Base-by-base conservation (phyloP, 345 rosid genomes). In the Syzygium aromaticum region DNA sequence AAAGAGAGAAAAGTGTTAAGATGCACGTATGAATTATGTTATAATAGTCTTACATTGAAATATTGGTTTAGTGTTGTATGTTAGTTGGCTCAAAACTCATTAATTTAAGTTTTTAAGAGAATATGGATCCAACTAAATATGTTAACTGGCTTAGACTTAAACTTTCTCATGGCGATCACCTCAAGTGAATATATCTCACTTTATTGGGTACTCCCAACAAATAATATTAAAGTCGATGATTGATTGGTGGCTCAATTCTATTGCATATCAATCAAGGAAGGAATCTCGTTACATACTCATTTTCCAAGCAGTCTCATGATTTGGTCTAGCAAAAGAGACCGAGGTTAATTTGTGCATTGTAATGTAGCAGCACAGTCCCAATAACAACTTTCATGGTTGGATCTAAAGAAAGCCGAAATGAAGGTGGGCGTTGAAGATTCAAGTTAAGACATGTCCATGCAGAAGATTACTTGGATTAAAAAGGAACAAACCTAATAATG, bases 71-170 rank as follows among this genome's bases (percentile, higher is more conserved):
- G 46, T 16, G 10, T 67, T 30, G 5, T 30, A 30, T 7, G 1
- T 0, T 30, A 30, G 0, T 16, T 30, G 1, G 1, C 6, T 6
- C 43, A 67, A 3, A 30, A 67, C 6, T 67, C 1, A 17, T 67
- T 17, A 67, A 0, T 4, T 67, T 67, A 4, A 67, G 0, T 11
- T 67, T 67, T 33, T 33, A 67, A 30, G 43, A 30, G 5, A 67
- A 67, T 33, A 33, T 33, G 1, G 7, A 5, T 8, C 5, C 23
- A 8, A 67, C 19, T 67, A 6, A 67, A 67, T 8, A 8, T 33
- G 1, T 67, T 8, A 2, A 67, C 6, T 1, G 2, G 12, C 1
- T 30, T 67, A 12, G 3, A 8, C 2, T 17, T 73, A 1, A 1
- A 2, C 11, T 73, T 21, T 73, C 14, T 33, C 49, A 17, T 67